A percentile compares a stretch with the other conserved stretches of the same genome.
Conservation (phyloP, 306 rosid species). For the Senna tora region DNA sequence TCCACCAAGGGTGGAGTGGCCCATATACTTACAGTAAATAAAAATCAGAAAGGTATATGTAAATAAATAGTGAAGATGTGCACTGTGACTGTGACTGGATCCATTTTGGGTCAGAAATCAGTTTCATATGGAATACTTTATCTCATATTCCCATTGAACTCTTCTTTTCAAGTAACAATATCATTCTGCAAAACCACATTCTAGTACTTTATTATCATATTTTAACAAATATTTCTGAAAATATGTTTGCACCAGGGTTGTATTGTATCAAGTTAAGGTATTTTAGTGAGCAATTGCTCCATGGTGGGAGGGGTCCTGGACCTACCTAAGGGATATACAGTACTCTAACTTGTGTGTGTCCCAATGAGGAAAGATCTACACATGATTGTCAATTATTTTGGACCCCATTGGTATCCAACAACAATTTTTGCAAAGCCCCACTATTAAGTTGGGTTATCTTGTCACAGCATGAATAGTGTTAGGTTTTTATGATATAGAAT, state of each 20-base stretch:
- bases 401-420: slow-evolving; percentile 34
- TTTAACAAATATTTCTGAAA: background rate
- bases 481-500: no score
- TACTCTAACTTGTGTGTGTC: slow-evolving; percentile 32
- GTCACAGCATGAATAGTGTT: slow-evolving; percentile 37
- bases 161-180: no score
- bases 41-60: no score
- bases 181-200: background rate
- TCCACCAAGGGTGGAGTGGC: no score
- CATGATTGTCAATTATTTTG: slow-evolving; percentile 45
- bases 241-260: background rate
- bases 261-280: slow-evolving; percentile 29
- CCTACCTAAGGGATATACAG: slow-evolving; percentile 35
- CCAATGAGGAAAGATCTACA: slow-evolving; percentile 32
- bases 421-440: slow-evolving; percentile 38
- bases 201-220: background rate
- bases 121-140: no score
- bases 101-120: background rate
- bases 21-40: no score
- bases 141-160: no score
- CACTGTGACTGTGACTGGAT: no score
- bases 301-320: slow-evolving; percentile 17
- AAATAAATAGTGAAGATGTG: no score
- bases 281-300: slow-evolving; percentile 18
- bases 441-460: slow-evolving; percentile 38